phyloP scores from a whole-genome alignment of 805 yeast species.

The Tetrapisispora namnaoensis region DNA sequence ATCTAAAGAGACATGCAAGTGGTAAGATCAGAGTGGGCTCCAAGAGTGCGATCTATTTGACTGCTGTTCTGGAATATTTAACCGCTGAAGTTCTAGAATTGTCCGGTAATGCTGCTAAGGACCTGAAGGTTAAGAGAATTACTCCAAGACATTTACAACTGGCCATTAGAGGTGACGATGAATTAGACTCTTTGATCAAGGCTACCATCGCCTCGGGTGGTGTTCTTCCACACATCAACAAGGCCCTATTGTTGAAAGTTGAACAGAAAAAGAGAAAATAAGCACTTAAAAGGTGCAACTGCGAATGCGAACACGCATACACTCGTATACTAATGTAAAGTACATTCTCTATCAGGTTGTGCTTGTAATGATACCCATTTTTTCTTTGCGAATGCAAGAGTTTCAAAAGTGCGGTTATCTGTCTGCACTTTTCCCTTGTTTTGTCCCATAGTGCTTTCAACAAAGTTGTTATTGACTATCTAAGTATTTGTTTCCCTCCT shows the following conservation, averaged over 20 bases:
- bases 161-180: conserved; percentile 98
- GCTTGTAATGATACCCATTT: background rate
- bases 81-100: conserved; percentile 95
- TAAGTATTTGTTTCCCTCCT: too few species aligned
- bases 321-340: background rate
- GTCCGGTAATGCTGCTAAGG: conserved; percentile 98
- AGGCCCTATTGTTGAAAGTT: conserved; percentile 67
- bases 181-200: conserved; percentile 83
- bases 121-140: conserved; percentile 88
- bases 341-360: too few species aligned
- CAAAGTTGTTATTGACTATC: too few species aligned
- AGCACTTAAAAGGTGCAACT: background rate
- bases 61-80: conserved; percentile 91
- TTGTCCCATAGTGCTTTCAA: too few species aligned
- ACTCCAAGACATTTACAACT: conserved; percentile 95
- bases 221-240: conserved; percentile 90
- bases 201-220: conserved; percentile 98
- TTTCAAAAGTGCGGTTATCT: background rate
- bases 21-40: conserved; percentile 82
- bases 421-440: background rate
- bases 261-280: conserved; percentile 38
- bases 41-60: conserved; percentile 89
- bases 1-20: conserved; percentile 82
- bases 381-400: too few species aligned
- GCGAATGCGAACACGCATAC: background rate